A percentile compares a stretch with the other conserved stretches of the same genome.
phyloP scores from a whole-genome alignment of 2,329 filamentous ascomycete species.

The Microcyclosporella mali region DNA sequence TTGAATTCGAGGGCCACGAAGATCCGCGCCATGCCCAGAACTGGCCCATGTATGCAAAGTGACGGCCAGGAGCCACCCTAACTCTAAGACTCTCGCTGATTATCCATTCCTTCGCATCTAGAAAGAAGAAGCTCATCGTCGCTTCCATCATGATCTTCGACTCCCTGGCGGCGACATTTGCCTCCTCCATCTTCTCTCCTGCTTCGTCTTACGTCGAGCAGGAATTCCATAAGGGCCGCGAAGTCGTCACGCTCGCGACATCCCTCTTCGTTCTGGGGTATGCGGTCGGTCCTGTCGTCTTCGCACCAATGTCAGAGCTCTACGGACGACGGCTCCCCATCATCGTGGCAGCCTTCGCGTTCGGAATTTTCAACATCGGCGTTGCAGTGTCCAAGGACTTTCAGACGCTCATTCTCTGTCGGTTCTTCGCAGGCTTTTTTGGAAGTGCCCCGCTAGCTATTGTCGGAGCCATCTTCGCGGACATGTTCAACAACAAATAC shows the following conservation, averaged over 20 bases:
- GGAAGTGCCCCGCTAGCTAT: constrained; percentile 41
- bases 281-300: constrained; percentile 29
- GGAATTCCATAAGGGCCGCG: constrained; percentile 38
- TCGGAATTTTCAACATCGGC: constrained; percentile 44
- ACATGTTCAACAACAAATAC: constrained; percentile 22
- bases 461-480: constrained; percentile 40
- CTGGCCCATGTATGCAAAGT: too few species aligned
- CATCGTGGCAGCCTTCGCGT: constrained; percentile 38
- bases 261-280: constrained; percentile 34
- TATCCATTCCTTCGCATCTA: too few species aligned
- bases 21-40: constrained; percentile 85
- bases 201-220: constrained; percentile 37
- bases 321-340: constrained; percentile 42
- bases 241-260: constrained; percentile 40
- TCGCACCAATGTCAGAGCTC: constrained; percentile 41
- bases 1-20: constrained; percentile 73
- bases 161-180: constrained; percentile 64
- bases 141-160: constrained; percentile 66
- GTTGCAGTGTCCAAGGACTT: constrained; percentile 38
- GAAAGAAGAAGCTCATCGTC: constrained; percentile 68
- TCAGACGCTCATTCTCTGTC: constrained; percentile 26
- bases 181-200: constrained; percentile 47
- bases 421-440: constrained; percentile 36
- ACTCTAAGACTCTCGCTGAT: too few species aligned
- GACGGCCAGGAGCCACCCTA: too few species aligned